A percentile compares a stretch with the other conserved stretches of the same genome.
phyloP scores from a whole-genome alignment of 2,329 filamentous ascomycete genomes.

The Dactylellina parvicollis region DNA sequence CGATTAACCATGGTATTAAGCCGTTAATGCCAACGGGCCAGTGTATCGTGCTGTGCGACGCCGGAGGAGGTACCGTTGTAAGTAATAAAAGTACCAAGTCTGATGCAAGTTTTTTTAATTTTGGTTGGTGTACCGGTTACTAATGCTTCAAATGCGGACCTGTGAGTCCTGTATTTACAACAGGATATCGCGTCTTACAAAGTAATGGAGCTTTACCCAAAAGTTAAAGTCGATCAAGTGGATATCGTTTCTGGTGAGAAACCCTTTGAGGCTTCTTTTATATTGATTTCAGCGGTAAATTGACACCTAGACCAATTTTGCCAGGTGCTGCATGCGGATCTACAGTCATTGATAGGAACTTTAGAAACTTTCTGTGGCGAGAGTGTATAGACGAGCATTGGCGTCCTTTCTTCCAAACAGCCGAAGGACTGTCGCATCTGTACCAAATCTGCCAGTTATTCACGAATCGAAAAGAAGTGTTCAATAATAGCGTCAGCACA shows the following conservation, averaged over 20 bases:
- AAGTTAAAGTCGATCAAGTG: slow-evolving; percentile 6
- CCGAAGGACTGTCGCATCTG: slow-evolving; percentile 1
- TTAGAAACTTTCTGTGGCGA: slow-evolving; percentile 1
- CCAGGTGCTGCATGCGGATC: slow-evolving; percentile 10
- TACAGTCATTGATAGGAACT: slow-evolving; percentile 5
- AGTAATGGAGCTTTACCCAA: neutral
- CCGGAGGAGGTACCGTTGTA: slow-evolving; percentile 7
- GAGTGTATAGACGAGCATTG: slow-evolving; percentile 1
- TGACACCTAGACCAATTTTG: neutral
- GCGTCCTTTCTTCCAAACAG: neutral
- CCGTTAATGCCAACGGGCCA: neutral
- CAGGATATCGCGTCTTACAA: slow-evolving; percentile 24
- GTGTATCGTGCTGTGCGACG: slow-evolving; percentile 13
- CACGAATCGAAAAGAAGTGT: slow-evolving; percentile 5
- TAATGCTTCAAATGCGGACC: neutral
- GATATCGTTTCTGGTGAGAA: slow-evolving; percentile 12
- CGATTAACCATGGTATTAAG: slow-evolving; percentile 12
- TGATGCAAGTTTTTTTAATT: neutral
- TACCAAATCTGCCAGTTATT: slow-evolving; percentile 7
- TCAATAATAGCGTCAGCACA: neutral
- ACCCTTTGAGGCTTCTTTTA: too few species aligned
- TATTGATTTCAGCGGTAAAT: neutral
- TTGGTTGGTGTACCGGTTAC: too few species aligned
- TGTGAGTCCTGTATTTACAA: neutral
- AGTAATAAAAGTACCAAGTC: neutral